Base-by-base conservation (phyloP, 352 stramenopile species). In the Hyphochytrium catenoides region DNA sequence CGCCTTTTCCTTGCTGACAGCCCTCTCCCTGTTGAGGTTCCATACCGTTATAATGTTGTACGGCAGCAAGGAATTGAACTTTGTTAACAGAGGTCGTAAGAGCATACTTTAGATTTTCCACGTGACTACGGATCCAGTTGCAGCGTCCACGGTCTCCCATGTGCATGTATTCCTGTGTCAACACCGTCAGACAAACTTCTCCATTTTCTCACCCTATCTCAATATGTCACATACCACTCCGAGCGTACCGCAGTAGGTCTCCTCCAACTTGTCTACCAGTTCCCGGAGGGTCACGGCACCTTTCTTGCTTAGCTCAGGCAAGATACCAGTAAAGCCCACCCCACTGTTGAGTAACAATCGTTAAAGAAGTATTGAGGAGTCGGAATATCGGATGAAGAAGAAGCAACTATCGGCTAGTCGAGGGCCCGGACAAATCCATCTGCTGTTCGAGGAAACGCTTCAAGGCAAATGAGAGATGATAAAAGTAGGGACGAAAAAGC, bases 151-250 rank as follows among this genome's bases (percentile, higher is more conserved):
- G 68, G 55, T 87, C 62, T 19, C 73, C 57, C 48, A 98, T 98
- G 62, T 98, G 91, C 85, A 97, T 97, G 59, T 97, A 98, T 73
- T 98, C 62, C 62, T 75, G n/a, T n/a, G n/a, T n/a, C n/a, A n/a
- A n/a, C n/a, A n/a, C n/a, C n/a, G n/a, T n/a, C n/a, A n/a, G n/a
- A n/a, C n/a, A n/a, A n/a, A n/a, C n/a, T n/a, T n/a, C n/a, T n/a
- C n/a, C n/a, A n/a, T n/a, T n/a, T n/a, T n/a, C n/a, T n/a, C n/a
- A n/a, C n/a, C n/a, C n/a, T n/a, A n/a, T n/a, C n/a, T n/a, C n/a
- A n/a, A n/a, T n/a, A 35, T 12, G 8, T 2, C 3, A 57, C 59
- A 29, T 47, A 75, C 85, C 40, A 96, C 81, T 38, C 79, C 90
- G 31, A 98, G 71, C 14, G 73, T 91, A 33, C 68, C 78, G 60